Evolutionary conservation across 1,139 yeast species (phyloP).

Genomic region (Yamadazyma diospyri): DNA sequence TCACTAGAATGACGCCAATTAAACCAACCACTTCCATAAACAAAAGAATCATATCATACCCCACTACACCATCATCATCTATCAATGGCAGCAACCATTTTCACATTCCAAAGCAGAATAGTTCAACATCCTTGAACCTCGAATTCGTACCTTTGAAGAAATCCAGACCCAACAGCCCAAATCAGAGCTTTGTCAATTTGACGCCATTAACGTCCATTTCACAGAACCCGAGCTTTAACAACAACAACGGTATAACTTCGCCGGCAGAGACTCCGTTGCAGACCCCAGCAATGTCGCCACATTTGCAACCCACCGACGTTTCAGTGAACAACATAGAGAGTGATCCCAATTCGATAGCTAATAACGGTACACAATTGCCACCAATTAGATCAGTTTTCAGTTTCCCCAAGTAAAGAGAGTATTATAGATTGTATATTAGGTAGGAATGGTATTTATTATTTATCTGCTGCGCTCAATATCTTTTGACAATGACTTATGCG

Average conservation of each 20-base stretch:
- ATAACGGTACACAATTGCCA: slow-evolving; percentile 41
- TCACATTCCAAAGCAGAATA: slow-evolving; percentile 19
- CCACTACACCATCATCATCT: slow-evolving; percentile 17
- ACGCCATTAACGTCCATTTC: slow-evolving; percentile 5
- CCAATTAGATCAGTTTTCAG: slow-evolving; percentile 41
- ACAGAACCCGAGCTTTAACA: neutral
- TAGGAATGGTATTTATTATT: slow-evolving; percentile 3
- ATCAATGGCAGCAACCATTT: slow-evolving; percentile 12
- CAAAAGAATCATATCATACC: slow-evolving; percentile 11
- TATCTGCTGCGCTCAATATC: no score
- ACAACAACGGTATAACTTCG: slow-evolving; percentile 16
- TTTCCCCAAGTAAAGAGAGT: slow-evolving; percentile 9
- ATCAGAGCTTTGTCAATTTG: slow-evolving; percentile 14
- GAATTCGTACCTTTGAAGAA: slow-evolving; percentile 24
- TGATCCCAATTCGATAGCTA: slow-evolving; percentile 29
- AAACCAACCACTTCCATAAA: slow-evolving; percentile 18
- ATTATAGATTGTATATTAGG: slow-evolving; percentile 3
- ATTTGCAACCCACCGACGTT: slow-evolving; percentile 23
- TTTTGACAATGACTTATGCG: neutral
- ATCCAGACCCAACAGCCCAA: slow-evolving; percentile 43
- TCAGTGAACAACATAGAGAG: slow-evolving; percentile 18
- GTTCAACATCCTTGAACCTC: slow-evolving; percentile 15
- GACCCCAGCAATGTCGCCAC: slow-evolving; percentile 42
- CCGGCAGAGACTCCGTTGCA: slow-evolving; percentile 41
- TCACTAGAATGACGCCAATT: slow-evolving; percentile 40